Evolutionary conservation across 2,329 filamentous ascomycete genomes (phyloP).

Genomic region (Davidsoniella virescens): DNA sequence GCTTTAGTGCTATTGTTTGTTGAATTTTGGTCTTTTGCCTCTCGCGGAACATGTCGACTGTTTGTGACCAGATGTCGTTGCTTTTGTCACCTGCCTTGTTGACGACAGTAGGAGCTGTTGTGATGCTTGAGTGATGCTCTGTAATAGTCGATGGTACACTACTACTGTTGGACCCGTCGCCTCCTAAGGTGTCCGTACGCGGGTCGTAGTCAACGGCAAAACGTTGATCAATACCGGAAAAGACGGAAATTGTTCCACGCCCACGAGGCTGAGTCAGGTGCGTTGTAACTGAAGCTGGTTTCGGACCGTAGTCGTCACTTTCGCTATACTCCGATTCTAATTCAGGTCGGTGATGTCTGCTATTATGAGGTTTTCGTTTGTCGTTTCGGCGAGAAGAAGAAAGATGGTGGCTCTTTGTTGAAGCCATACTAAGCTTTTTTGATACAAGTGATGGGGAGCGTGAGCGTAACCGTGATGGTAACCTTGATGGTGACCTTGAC

Average conservation of each 20-base stretch:
- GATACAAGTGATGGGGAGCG: background rate
- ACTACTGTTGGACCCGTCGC: no score
- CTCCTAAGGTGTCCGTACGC: conserved; percentile 26
- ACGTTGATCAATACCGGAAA: conserved; percentile 59
- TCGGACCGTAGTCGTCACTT: conserved; percentile 6
- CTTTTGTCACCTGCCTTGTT: conserved; percentile 12
- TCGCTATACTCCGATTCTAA: background rate
- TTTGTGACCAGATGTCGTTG: conserved; percentile 61
- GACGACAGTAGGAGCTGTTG: no score
- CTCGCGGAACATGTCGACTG: conserved; percentile 62
- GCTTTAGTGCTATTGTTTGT: no score
- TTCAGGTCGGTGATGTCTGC: background rate
- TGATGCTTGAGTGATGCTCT: no score
- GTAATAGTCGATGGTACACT: background rate
- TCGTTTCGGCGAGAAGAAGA: background rate
- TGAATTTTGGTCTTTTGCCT: conserved; percentile 40
- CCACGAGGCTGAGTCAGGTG: conserved; percentile 39
- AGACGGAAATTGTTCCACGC: conserved; percentile 45
- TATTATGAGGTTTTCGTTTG: background rate
- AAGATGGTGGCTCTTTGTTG: no score
- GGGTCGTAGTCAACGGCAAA: conserved; percentile 54
- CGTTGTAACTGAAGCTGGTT: background rate
- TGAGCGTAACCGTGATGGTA: background rate
- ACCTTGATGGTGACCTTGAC: background rate
- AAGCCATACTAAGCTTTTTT: no score